These are phyloP conservation scores for Nakataea oryzae DNA, from an alignment of 2,329 filamentous ascomycete species.

Conservation along the genomic window DNA sequence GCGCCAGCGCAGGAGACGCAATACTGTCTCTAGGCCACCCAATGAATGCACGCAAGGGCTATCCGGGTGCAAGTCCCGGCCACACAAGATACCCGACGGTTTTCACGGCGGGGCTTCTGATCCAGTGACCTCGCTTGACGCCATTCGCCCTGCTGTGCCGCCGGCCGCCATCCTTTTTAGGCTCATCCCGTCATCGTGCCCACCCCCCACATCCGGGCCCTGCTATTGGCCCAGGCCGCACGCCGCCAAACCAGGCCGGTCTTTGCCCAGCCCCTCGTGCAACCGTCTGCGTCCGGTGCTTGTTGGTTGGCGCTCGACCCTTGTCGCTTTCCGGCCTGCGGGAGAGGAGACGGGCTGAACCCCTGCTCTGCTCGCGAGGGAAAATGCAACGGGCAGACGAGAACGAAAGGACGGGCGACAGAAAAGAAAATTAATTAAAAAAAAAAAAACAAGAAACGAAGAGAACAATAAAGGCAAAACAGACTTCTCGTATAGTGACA, in stretches of 20 bases:
- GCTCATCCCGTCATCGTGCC: slow-evolving; percentile 1
- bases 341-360: neutral
- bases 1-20: neutral
- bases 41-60: neutral
- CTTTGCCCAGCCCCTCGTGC: neutral
- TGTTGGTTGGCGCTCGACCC: neutral
- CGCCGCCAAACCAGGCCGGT: neutral
- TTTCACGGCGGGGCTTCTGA: neutral
- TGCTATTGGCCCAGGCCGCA: neutral
- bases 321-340: neutral
- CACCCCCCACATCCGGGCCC: neutral
- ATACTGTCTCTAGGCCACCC: too few relatives aligned
- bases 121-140: neutral
- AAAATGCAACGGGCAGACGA: too few relatives aligned
- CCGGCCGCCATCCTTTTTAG: slow-evolving; percentile 1
- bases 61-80: neutral
- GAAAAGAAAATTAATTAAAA: too few relatives aligned
- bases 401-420: too few relatives aligned
- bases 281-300: neutral
- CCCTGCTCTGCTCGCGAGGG: too few relatives aligned
- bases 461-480: too few relatives aligned
- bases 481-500: too few relatives aligned
- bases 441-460: neutral
- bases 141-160: neutral
- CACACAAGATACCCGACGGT: neutral